Evolutionary conservation across 345 rosid species (phyloP), one percentile per base, ranked within the genome.

Genomic region (Citrus inodora): DNA sequence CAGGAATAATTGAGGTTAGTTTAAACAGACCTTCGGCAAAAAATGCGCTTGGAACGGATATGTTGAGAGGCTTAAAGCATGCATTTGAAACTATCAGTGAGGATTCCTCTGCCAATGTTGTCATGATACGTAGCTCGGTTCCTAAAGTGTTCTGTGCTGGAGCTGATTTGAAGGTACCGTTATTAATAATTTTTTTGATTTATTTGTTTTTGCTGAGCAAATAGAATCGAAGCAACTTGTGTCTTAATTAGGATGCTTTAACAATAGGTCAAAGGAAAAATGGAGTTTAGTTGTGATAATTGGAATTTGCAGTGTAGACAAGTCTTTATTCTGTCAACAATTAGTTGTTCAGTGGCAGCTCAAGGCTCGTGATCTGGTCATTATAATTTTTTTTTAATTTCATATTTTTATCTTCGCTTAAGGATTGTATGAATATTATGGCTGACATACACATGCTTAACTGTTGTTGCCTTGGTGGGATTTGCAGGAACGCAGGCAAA

Each of bases 101-200:
- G 40, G 98, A 95, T 83, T 79, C 80, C 56, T 85, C 92, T 1
- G 94, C 90, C 55, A 90, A 83, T 35, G 96, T 95, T 78, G 92
- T 89, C 53, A 68, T 93, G 90, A 85, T 93, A 38, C 80, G 77
- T 75, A 95, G 99, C 76, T 83, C 89, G 33, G 94, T 92, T 81
- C 97, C 98, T 7, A 88, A 87, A 37, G 89, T 85, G 63, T 95
- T 95, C 83, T 95, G 98, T 63, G 97, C 98, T 35, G 99, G 99
- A 22, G 99, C 98, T 77, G 98, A 95, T 89, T 87, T 95, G 64
- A 95, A 93, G 98, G 96, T 92, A 84, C 59, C 28, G 17, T 1
- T 67, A 5, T 48, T 17, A 53, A 17, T 17, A 19, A 53, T 53
- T 53, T 72, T 58, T 38, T 35, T 73, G 25, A 37, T n/a, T 58